These are phyloP conservation scores for Catenaria anguillulae DNA, from an alignment of 371 early-diverging fungal genomes.

Conservation along the genomic window DNA sequence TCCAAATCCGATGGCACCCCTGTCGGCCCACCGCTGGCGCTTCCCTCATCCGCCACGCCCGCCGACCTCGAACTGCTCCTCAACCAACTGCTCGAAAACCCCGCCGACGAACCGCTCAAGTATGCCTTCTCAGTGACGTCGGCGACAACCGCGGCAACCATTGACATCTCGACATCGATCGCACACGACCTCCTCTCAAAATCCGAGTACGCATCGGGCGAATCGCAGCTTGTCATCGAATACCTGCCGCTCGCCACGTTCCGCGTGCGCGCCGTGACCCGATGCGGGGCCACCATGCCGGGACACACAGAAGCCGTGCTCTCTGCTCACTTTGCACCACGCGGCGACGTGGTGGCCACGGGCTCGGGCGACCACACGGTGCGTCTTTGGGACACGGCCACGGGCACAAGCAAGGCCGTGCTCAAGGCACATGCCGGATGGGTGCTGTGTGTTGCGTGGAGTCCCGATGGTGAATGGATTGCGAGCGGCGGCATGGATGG, in stretches of 20 bases:
- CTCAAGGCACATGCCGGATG: slow-evolving; percentile 77
- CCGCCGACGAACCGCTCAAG: slow-evolving; percentile 61
- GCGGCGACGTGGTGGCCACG: slow-evolving; percentile 75
- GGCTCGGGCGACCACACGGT: slow-evolving; percentile 93
- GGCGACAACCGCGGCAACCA: too few species aligned
- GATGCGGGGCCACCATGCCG: slow-evolving; percentile 71
- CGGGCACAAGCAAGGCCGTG: slow-evolving; percentile 68
- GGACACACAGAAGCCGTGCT: slow-evolving; percentile 91
- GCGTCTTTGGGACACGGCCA: slow-evolving; percentile 91
- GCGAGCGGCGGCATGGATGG: slow-evolving; percentile 94
- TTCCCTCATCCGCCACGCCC: slow-evolving; percentile 67
- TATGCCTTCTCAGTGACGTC: slow-evolving; percentile 83
- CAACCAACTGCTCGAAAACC: slow-evolving; percentile 69
- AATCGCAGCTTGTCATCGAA: slow-evolving; percentile 66
- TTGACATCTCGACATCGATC: slow-evolving; percentile 56
- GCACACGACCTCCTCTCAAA: slow-evolving; percentile 62
- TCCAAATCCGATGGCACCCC: too few species aligned
- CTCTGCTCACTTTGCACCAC: slow-evolving; percentile 77
- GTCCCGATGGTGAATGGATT: slow-evolving; percentile 69
- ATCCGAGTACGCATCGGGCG: slow-evolving; percentile 41
- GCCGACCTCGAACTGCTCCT: slow-evolving; percentile 72
- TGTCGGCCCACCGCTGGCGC: slow-evolving; percentile 73
- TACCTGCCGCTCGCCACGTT: slow-evolving; percentile 92
- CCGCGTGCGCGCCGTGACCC: slow-evolving; percentile 75
- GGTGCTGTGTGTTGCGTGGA: slow-evolving; percentile 87